A percentile compares a stretch with the other conserved stretches of the same genome.
These are phyloP conservation scores for Peltaster fructicola DNA, from an alignment of 2,329 filamentous ascomycete genomes.

Conservation along the genomic window DNA sequence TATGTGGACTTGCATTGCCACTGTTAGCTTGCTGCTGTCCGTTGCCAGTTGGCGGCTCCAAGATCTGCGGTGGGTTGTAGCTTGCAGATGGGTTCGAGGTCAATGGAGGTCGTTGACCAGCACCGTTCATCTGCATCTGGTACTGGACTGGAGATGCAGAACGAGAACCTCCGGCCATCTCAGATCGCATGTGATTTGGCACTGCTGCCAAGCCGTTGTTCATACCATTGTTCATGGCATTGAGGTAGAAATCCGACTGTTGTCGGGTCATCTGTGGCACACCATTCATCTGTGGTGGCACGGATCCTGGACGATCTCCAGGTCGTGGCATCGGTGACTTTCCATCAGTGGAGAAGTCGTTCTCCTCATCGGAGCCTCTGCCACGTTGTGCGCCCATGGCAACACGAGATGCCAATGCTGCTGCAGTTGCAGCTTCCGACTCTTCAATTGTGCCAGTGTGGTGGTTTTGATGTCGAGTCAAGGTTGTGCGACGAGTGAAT, in stretches of 20 bases:
- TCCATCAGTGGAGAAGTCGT: conserved; percentile 47
- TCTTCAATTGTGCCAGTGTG: conserved; percentile 93
- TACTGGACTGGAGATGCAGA: conserved; percentile 43
- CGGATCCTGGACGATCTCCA: conserved; percentile 57
- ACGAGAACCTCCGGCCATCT: conserved; percentile 52
- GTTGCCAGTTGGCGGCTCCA: conserved; percentile 64
- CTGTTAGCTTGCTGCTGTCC: conserved; percentile 60
- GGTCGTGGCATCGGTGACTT: conserved; percentile 65
- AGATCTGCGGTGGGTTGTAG: conserved; percentile 67
- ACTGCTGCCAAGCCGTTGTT: conserved; percentile 34
- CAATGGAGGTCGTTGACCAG: conserved; percentile 35
- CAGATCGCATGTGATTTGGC: conserved; percentile 62
- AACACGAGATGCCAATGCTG: conserved; percentile 50
- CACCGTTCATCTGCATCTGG: conserved; percentile 38
- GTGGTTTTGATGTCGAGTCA: conserved; percentile 90
- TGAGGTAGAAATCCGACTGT: conserved; percentile 58
- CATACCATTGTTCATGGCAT: conserved; percentile 42
- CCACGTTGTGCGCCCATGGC: conserved; percentile 28
- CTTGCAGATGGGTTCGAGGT: conserved; percentile 61
- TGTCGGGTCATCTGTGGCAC: conserved; percentile 52
- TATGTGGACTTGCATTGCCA: conserved; percentile 71
- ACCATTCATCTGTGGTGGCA: conserved; percentile 64
- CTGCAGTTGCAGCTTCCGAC: conserved; percentile 72
- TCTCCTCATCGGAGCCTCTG: conserved; percentile 47
- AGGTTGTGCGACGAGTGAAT: conserved; percentile 84